Evolutionary conservation across 768 basidiomycete species (phyloP), one percentile per base, ranked within the genome.

Genomic region (Crucibulum laeve): DNA sequence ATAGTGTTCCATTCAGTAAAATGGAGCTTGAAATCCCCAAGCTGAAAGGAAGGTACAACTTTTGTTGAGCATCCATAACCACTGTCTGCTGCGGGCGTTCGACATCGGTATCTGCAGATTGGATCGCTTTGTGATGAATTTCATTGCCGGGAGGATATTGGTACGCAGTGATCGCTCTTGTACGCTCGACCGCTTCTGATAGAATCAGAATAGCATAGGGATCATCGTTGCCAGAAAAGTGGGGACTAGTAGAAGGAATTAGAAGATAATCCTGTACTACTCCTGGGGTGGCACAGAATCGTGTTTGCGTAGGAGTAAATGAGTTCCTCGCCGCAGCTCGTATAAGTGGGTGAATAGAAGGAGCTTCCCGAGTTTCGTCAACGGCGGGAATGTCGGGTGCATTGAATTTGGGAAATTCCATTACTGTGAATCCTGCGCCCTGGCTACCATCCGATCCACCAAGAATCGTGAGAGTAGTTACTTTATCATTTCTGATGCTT

Each of bases 201-300:
- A 87, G 58, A 35, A 85, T 56, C 36, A 93, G 52, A 15, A 94
- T 79, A 2, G 82, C 71, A 43, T 74, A 67, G 0, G 90, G 84
- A 53, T 92, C 87, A 57, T 72, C 82, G 8, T 73, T 63, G 3
- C 82, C 76, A 28, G 69, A 62, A 57, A 83, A 86, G 60, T 91
- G 84, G 3, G 89, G 89, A 40, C 58, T 84, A 6, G 70, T 64
- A 37, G 76, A 73, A 1, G 91, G 85, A n/a, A 91, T 56, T 15
- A 92, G 73, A 15, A 87, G 60, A 58, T 87, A 91, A 54, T 96
- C 91, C 54, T 92, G 88, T 5, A 82, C 72, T 0, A 77, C 64
- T 1, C 79, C 75, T 6, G 62, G 55, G 0, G 82, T 78, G 11
- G 70, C 63, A 53, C 89, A 90, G 48, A 80, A 76, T 42, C 73